Evolutionary conservation across 2,329 filamentous ascomycete genomes (phyloP), one percentile per base, ranked within the genome.

Genomic region (Nannizziopsis barbatae): DNA sequence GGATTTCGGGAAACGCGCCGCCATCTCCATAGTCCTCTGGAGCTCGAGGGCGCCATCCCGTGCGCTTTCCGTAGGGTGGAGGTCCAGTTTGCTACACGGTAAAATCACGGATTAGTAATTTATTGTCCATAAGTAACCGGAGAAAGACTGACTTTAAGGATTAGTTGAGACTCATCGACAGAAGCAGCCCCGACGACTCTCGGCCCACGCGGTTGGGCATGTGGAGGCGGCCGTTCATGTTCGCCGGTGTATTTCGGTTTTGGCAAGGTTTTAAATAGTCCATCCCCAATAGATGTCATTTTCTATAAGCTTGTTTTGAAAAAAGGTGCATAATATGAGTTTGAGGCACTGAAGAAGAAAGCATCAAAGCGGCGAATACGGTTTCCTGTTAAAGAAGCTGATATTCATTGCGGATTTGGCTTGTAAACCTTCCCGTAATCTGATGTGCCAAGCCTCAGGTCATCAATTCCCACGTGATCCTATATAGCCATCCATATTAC

Each of bases 1-100:
- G 82, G 22, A 95, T 82, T 68, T 96, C 90, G 33, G 92, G 92
- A 62, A 95, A 98, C 45, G 90, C 88, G 59, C 92, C 92, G 55
- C 92, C 92, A 73, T 96, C 89, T 59, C 86, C 89, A 69, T 89
- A 98, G 66, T 98, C 92, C 63, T 95, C 89, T 54, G 84, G 79
- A 36, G 76, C 76, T 60, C 90, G 83, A 30, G 92, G 92, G 56
- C 92, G 80, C 92, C 92, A 98, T 77, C 85, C 86, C 64, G 79
- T 69, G 60, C 92, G 83, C 64, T 88, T 82, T 43, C 86, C 86
- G 59, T 96, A 98, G 1, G 87, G 75, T 8, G 92, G 92, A 50
- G 89, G 88, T 14, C 89, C 89, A 50, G 79, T 76, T 71, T 81
- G 83, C 77, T 84, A 37, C 2, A 20, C 18, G 14, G 33, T 10